Conservation (phyloP, 345 rosid species). For the Lagerstroemia speciosa region DNA sequence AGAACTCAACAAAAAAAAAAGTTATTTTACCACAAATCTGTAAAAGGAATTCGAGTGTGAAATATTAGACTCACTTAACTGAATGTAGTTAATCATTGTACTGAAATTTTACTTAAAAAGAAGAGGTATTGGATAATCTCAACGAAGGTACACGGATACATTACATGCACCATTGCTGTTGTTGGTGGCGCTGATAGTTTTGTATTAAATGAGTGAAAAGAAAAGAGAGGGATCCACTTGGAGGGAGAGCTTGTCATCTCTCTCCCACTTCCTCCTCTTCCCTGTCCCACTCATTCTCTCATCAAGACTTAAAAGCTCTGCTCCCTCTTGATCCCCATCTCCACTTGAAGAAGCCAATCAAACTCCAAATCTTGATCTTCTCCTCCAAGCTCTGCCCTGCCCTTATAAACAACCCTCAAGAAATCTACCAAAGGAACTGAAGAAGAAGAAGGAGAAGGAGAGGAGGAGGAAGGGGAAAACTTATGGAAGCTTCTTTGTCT, state of each 20-base stretch:
- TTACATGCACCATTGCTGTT: constrained; percentile 7
- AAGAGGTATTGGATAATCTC: too few relatives aligned
- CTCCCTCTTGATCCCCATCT: constrained; percentile 7
- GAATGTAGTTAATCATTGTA: too few relatives aligned
- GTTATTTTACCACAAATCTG: too few relatives aligned
- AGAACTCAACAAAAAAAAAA: too few relatives aligned
- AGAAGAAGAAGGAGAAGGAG: background rate
- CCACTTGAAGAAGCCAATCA: background rate
- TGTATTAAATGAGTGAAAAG: constrained; percentile 33
- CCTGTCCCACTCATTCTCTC: background rate
- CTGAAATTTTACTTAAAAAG: too few relatives aligned
- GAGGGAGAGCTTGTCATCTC: constrained; percentile 8
- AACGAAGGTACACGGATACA: too few relatives aligned
- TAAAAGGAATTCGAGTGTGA: too few relatives aligned
- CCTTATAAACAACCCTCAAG: background rate
- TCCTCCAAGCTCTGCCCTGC: background rate
- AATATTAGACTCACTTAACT: too few relatives aligned
- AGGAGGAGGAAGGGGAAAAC: background rate
- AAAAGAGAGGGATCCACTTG: constrained; percentile 15
- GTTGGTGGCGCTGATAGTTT: constrained; percentile 11
- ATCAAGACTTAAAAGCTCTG: background rate
- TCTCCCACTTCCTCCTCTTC: background rate
- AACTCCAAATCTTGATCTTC: background rate
- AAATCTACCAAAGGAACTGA: background rate
- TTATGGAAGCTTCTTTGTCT: constrained; percentile 34